A percentile compares a stretch with the other conserved stretches of the same genome.
These are phyloP conservation scores for Peribolospora kevripleyi DNA, from an alignment of 768 basidiomycete species.

Conservation along the genomic window DNA sequence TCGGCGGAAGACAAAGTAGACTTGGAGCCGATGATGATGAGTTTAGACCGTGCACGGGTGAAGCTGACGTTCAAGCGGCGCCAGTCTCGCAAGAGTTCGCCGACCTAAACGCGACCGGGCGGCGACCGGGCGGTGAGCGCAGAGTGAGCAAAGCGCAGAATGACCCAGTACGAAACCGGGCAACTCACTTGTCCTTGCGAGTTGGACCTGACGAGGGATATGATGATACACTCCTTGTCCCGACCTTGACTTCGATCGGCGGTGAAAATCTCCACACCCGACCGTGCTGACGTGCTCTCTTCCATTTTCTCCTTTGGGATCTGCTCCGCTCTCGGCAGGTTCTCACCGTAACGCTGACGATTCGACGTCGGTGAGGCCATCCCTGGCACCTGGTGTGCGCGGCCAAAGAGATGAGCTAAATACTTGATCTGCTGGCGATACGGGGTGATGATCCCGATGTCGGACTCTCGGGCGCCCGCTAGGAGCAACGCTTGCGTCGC, in stretches of 20 bases:
- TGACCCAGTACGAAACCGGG: not conserved
- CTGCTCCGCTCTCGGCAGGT: constrained; percentile 12
- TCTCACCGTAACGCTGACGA: constrained; percentile 4
- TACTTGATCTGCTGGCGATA: constrained; percentile 94
- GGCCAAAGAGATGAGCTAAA: constrained; percentile 35
- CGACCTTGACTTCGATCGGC: constrained; percentile 83
- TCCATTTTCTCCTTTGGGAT: not conserved
- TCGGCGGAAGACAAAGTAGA: constrained; percentile 32
- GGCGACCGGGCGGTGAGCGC: not conserved
- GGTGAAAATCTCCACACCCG: constrained; percentile 47
- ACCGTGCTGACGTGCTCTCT: too few relatives aligned
- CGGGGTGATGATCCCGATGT: constrained; percentile 70
- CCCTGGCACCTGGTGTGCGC: not conserved
- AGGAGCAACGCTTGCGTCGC: constrained; percentile 38
- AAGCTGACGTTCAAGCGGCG: constrained; percentile 88
- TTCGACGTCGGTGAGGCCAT: constrained; percentile 28
- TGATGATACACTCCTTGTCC: constrained; percentile 84
- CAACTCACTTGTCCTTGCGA: constrained; percentile 39
- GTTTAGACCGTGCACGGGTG: constrained; percentile 70
- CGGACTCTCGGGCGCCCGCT: constrained; percentile 38
- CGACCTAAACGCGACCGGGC: constrained; percentile 31
- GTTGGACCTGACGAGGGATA: constrained; percentile 80
- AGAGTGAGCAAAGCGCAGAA: not conserved
- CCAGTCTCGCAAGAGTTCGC: constrained; percentile 88
- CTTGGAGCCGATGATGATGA: constrained; percentile 72